Percentiles rank a stretch among this genome's conserved stretches.
Conservation (phyloP, 2,329 filamentous ascomycete species). For the Paecilomyces fulvus region DNA sequence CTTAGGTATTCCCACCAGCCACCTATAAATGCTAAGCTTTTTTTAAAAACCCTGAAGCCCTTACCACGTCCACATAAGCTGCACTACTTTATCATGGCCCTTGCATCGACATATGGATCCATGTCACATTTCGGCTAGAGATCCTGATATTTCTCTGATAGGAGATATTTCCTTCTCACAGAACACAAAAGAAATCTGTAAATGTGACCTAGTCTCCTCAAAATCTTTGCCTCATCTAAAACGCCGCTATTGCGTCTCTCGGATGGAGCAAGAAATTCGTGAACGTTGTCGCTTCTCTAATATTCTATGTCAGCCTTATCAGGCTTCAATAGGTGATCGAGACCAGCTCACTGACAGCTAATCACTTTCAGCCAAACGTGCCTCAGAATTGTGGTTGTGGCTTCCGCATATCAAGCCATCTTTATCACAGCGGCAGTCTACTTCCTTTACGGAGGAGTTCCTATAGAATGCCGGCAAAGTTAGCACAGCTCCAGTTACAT, state of each 20-base stretch:
- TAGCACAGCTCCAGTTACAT: background rate
- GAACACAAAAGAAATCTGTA: no score
- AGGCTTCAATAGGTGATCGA: background rate
- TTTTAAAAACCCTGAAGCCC: background rate
- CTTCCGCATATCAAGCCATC: background rate
- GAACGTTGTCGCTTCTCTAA: background rate
- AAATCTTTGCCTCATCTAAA: background rate
- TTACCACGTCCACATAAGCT: background rate
- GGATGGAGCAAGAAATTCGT: background rate
- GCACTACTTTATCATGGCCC: background rate
- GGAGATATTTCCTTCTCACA: no score
- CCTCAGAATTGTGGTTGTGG: background rate
- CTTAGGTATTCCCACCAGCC: background rate
- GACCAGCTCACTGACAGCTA: background rate
- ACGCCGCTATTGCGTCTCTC: background rate
- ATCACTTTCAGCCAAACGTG: background rate
- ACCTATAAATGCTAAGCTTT: background rate
- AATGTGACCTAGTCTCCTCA: background rate
- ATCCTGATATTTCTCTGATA: background rate
- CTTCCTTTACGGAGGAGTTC: background rate
- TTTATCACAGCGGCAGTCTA: no score
- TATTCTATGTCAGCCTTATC: no score
- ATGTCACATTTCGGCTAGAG: background rate
- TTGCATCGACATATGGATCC: background rate
- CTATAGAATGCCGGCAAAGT: background rate